Evolutionary conservation across 495 filamentous ascomycete genomes (phyloP).

Genomic region (Darksidea phi): DNA sequence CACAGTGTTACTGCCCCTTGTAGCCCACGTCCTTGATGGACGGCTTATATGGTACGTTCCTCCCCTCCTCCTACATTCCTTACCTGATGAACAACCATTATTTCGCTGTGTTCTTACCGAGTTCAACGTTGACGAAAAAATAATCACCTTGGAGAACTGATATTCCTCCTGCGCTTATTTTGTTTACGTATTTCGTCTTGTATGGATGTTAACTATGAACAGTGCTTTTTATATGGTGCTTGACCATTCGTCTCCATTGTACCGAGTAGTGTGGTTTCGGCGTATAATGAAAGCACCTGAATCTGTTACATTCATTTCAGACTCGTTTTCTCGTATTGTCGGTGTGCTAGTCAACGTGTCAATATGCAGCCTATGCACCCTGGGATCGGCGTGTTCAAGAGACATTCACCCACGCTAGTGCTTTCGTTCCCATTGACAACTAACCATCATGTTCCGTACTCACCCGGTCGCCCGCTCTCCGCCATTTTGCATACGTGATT

Average conservation of each 20-base stretch:
- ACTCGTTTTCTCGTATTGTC: not conserved
- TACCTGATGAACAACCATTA: constrained; percentile 65
- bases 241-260: not conserved
- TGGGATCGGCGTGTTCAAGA: not conserved
- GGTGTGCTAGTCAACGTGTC: constrained; percentile 8
- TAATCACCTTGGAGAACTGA: constrained; percentile 97
- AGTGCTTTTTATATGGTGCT: too few relatives aligned
- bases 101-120: constrained; percentile 81
- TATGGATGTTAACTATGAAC: not conserved
- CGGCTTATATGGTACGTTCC: not conserved
- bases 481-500: not conserved
- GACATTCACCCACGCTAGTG: not conserved
- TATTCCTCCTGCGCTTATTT: not conserved
- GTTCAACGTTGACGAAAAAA: constrained; percentile 66
- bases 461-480: not conserved
- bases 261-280: not conserved
- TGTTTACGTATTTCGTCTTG: not conserved
- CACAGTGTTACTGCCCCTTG: not conserved
- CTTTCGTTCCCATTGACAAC: not conserved
- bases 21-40: not conserved
- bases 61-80: constrained; percentile 12
- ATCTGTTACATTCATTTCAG: not conserved
- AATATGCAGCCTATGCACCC: not conserved
- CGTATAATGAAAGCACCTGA: too few relatives aligned
- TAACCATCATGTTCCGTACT: not conserved